Base-by-base conservation (phyloP, 306 rosid species). In the Ammopiptanthus mongolicus region DNA sequence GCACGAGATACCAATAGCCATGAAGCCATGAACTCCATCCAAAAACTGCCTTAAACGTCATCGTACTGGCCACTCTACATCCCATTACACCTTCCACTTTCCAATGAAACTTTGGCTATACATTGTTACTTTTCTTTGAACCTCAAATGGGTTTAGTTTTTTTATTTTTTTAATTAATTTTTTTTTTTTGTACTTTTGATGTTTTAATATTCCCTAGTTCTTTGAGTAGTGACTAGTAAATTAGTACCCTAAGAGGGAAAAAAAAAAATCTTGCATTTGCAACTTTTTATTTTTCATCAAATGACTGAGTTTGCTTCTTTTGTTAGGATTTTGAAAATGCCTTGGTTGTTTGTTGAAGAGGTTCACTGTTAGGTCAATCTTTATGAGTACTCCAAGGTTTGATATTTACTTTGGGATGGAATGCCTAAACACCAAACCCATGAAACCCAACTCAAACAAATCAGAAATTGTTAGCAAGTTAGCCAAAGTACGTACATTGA, bases 381-480 rank as follows among this genome's bases (percentile, higher is more conserved):
- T 69, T 76, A 18, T 42, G 59, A 58, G 13, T 48, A 58, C 60
- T 34, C 2, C 3, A 3, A 47, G 81, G 80, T 7, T 74, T 58
- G 61, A 69, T 36, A 47, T 57, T 50, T 25, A 37, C 44, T 25
- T 48, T 22, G 61, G 65, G 60, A 88, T 88, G 92, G 92, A 81
- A 53, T 23, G 63, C 44, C 61, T 74, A 57, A 59, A 59, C 71
- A 22, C 73, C 34, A 86, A 86, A 47, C 83, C 86, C 72, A 47
- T 74, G n/a, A 88, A 83, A 67, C 51, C 90, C 80, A 76, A 79
- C 78, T 81, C 90, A 65, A 88, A 81, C 61, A 81, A 83, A 25
- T 83, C 92, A 14, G 92, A 88, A 61, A 76, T 88, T 13, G 88
- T 84, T 77, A 81, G 81, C 63, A 88, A 79, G 79, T 86, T 84